Evolutionary conservation across 2,329 filamentous ascomycete genomes (phyloP), one percentile per base, ranked within the genome.

Genomic region (Cladosporium phlei): DNA sequence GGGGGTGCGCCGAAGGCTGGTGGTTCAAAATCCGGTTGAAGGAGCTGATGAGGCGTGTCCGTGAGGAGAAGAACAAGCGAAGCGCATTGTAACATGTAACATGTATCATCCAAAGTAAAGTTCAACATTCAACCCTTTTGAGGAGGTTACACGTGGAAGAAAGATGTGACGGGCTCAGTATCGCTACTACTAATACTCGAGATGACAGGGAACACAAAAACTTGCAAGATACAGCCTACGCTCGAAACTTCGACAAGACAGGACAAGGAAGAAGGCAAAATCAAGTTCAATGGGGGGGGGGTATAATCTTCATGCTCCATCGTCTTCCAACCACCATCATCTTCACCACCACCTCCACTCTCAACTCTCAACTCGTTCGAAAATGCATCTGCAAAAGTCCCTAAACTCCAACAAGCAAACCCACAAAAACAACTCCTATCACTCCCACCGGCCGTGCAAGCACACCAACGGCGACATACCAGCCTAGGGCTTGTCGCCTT

Each of bases 1-100:
- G 64, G 66, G 10, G 64, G 65, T 52, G 43, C 66, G 47, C 57
- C 61, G n/a, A 67, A 68, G 56, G 57, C 61, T 40, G 63, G 62
- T 16, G 63, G 66, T 20, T 55, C 53, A 20, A 60, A 61, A 53
- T 58, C 51, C 44, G 61, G 61, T 30, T 39, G 42, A 32, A 34
- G 2, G 9, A n/a, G 4, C 16, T 11, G 6, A n/a, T n/a, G n/a
- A n/a, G n/a, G n/a, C 35, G 12, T 5, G n/a, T 25, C 12, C 4
- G 8, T 14, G 8, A n/a, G 2, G 3, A 24, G 25, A 38, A 38
- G 34, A 38, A 9, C 25, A 38, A 10, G 14, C 7, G 12, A 11
- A 22, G 27, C 8, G n/a, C n/a, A n/a, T 22, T 38, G 35, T 38
- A 38, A 14, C n/a, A n/a, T n/a, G n/a, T n/a, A n/a, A n/a, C n/a